phyloP scores from a whole-genome alignment of 768 basidiomycete species.

The Kwoniella sp. region DNA sequence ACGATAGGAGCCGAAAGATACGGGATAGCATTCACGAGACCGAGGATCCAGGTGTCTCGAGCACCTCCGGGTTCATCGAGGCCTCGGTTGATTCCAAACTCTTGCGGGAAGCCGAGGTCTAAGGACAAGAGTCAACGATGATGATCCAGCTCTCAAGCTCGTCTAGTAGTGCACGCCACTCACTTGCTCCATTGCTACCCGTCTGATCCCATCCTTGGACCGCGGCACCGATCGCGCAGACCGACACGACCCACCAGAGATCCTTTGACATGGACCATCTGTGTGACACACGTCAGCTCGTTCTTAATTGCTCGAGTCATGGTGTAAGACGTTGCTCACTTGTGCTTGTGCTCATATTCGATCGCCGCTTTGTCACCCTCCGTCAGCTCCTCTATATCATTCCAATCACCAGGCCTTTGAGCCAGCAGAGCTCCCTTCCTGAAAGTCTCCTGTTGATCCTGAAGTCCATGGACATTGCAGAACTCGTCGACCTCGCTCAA shows the following conservation, averaged over 20 bases:
- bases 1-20: constrained; percentile 28
- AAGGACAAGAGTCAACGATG: background rate
- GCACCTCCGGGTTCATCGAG: constrained; percentile 7
- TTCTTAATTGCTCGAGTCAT: constrained; percentile 28
- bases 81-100: constrained; percentile 46
- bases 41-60: constrained; percentile 50
- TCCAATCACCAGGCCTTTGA: constrained; percentile 29
- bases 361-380: constrained; percentile 30
- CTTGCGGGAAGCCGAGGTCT: constrained; percentile 50
- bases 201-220: constrained; percentile 51
- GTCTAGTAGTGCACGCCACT: background rate
- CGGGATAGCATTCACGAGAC: constrained; percentile 32
- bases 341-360: constrained; percentile 22
- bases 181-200: constrained; percentile 46
- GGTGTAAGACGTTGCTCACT: constrained; percentile 22
- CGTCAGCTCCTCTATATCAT: constrained; percentile 23
- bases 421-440: constrained; percentile 40
- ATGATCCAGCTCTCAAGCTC: background rate
- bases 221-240: constrained; percentile 33
- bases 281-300: background rate
- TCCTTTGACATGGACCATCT: constrained; percentile 16
- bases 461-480: constrained; percentile 4
- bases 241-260: constrained; percentile 26
- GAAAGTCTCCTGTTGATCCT: constrained; percentile 19
- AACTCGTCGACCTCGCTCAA: constrained; percentile 17